A percentile compares a stretch with the other conserved stretches of the same genome.
Evolutionary conservation across 208 protist genomes (phyloP).

Genomic region (Trypanosoma congolense): DNA sequence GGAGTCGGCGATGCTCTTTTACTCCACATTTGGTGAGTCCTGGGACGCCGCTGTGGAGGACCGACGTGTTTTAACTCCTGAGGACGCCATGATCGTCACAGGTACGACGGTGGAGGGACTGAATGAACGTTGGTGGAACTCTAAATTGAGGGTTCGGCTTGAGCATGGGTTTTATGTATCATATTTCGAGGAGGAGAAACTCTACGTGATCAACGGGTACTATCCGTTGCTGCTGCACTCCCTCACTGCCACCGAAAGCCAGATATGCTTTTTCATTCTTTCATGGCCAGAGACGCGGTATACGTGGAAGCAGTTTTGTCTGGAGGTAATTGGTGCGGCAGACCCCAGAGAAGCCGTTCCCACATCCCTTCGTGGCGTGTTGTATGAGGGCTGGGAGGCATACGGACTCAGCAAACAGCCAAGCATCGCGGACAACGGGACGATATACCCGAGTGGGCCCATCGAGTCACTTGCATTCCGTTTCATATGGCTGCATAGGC

Average conservation of each 20-base stretch:
- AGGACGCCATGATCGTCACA: slow-evolving; percentile 38
- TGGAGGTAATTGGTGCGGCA: slow-evolving; percentile 44
- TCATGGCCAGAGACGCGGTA: slow-evolving; percentile 38
- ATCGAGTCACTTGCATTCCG: slow-evolving; percentile 73
- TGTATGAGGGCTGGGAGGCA: slow-evolving; percentile 40
- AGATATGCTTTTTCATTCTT: slow-evolving; percentile 32
- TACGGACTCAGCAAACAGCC: slow-evolving; percentile 39
- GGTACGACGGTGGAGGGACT: slow-evolving; percentile 32
- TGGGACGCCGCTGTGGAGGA: slow-evolving; percentile 60
- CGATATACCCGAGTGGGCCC: slow-evolving; percentile 49
- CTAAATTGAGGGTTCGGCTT: slow-evolving; percentile 23
- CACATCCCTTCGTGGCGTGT: slow-evolving; percentile 31
- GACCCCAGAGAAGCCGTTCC: slow-evolving; percentile 37
- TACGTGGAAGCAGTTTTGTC: slow-evolving; percentile 44
- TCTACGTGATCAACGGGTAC: slow-evolving; percentile 79
- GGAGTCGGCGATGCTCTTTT: slow-evolving; percentile 47
- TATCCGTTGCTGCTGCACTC: slow-evolving; percentile 45
- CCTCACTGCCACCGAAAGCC: slow-evolving; percentile 25
- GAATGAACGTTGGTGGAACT: slow-evolving; percentile 32
- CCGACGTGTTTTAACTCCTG: slow-evolving; percentile 50
- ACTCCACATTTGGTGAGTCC: slow-evolving; percentile 45
- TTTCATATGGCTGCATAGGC: slow-evolving; percentile 49
- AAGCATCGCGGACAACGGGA: slow-evolving; percentile 35
- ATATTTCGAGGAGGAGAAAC: slow-evolving; percentile 24
- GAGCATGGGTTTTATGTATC: slow-evolving; percentile 40